Conservation (phyloP, 2,329 filamentous ascomycete species). For the Ampelomyces quisqualis region DNA sequence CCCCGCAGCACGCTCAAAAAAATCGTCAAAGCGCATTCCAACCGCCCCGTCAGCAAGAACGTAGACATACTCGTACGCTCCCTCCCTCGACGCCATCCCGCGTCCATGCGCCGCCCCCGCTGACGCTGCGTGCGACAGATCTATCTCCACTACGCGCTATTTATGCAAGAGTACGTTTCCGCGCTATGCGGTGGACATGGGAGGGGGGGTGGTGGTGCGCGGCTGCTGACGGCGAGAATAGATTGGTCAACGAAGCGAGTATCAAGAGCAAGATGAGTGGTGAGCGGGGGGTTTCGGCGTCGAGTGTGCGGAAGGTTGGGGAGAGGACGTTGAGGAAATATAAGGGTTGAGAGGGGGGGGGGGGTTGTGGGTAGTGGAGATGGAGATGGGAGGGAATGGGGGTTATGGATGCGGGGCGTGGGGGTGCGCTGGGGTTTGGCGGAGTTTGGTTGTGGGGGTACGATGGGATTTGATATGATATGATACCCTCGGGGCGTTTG, state of each 20-base stretch:
- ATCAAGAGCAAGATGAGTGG: constrained; percentile 74
- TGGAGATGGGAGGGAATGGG: no score
- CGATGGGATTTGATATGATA: constrained; percentile 1
- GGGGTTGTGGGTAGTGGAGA: no score
- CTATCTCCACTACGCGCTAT: constrained; percentile 80
- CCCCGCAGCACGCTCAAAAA: constrained; percentile 83
- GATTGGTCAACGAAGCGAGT: constrained; percentile 75
- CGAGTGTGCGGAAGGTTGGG: constrained; percentile 74
- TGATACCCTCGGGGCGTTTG: not conserved
- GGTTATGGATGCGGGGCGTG: no score
- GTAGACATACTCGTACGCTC: constrained; percentile 73
- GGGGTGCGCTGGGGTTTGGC: not conserved
- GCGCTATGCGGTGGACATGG: constrained; percentile 6
- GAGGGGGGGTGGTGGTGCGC: not conserved
- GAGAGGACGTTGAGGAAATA: constrained; percentile 52
- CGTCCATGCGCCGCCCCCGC: no score
- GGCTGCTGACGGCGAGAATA: constrained; percentile 37
- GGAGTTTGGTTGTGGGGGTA: constrained; percentile 2
- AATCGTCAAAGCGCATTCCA: constrained; percentile 85
- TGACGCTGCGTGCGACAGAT: no score
- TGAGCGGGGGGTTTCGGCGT: constrained; percentile 71
- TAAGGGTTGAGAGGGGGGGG: constrained; percentile 34
- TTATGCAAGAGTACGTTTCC: constrained; percentile 67
- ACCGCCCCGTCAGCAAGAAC: constrained; percentile 78
- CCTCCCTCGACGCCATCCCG: not conserved